A percentile compares a stretch with the other conserved stretches of the same genome.
phyloP scores from a whole-genome alignment of 2,329 filamentous ascomycete species.

The Neospermospora avenae region DNA sequence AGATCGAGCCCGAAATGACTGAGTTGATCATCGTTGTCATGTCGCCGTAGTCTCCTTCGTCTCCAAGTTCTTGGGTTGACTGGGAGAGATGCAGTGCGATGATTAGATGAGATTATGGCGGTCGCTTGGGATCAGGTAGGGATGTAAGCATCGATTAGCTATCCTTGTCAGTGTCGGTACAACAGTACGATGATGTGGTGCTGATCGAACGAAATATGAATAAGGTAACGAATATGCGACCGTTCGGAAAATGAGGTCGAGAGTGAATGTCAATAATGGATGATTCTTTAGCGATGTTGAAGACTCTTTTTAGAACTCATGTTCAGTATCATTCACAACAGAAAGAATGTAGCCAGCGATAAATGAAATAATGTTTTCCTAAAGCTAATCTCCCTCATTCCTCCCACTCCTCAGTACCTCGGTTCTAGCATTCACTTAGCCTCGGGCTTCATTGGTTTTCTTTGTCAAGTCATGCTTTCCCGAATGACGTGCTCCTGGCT shows the following conservation, averaged over 20 bases:
- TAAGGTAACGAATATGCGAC: not conserved
- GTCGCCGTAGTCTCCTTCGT: not conserved
- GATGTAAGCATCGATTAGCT: not conserved
- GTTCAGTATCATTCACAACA: not conserved
- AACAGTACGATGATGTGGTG: not conserved
- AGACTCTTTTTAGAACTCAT: not conserved
- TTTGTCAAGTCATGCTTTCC: not conserved
- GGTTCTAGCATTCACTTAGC: not conserved
- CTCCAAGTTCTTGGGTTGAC: not conserved
- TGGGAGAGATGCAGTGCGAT: not conserved
- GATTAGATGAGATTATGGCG: not conserved
- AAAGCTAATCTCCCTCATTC: not conserved
- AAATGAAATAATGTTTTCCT: not conserved
- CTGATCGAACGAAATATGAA: not conserved
- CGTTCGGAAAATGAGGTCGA: not conserved
- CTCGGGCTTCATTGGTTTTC: not conserved
- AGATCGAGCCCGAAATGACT: slow-evolving; percentile 47
- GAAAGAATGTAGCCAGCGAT: not conserved
- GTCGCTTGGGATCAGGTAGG: not conserved
- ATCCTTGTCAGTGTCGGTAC: not conserved
- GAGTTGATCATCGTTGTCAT: not conserved
- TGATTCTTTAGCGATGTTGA: not conserved
- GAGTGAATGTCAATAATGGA: not conserved
- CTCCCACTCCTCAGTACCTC: not conserved
- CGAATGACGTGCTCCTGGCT: not conserved